phyloP scores from a whole-genome alignment of 805 yeast genomes.

The Schwanniomyces polymorphus region DNA sequence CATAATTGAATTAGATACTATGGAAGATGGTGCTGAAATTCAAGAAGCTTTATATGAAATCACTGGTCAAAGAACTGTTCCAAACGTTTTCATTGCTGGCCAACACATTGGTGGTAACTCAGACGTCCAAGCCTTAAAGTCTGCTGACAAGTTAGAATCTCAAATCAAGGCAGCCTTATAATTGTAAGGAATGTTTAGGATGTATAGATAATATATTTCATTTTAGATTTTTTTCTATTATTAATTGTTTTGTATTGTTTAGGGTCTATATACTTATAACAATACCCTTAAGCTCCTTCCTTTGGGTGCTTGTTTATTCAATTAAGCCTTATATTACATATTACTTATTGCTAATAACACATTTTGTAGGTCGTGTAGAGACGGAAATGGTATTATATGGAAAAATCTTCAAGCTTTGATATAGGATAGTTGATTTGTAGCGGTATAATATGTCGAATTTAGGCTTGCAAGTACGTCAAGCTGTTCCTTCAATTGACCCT shows the following conservation, averaged over 20 bases:
- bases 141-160: conserved; percentile 56
- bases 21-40: conserved; percentile 74
- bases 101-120: conserved; percentile 96
- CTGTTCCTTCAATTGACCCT: conserved; percentile 83
- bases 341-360: no score
- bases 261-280: neutral
- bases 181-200: neutral
- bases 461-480: conserved; percentile 70
- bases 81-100: conserved; percentile 86
- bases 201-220: neutral
- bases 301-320: no score
- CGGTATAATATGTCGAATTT: conserved; percentile 36
- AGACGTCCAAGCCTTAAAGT: conserved; percentile 72
- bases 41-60: conserved; percentile 76
- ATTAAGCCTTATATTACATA: no score
- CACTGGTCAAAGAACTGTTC: conserved; percentile 92
- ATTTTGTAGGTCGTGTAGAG: neutral
- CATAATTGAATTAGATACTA: conserved; percentile 52
- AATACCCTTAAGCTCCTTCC: no score
- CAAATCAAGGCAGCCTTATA: conserved; percentile 40
- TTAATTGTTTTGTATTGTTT: neutral
- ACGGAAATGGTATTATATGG: neutral
- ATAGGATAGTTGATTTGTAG: neutral
- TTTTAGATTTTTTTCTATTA: neutral
- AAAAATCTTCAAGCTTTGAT: neutral